Evolutionary conservation across 371 early-diverging fungal genomes (phyloP), one percentile per base, ranked within the genome.

Genomic region (Synchytrium microbalum): DNA sequence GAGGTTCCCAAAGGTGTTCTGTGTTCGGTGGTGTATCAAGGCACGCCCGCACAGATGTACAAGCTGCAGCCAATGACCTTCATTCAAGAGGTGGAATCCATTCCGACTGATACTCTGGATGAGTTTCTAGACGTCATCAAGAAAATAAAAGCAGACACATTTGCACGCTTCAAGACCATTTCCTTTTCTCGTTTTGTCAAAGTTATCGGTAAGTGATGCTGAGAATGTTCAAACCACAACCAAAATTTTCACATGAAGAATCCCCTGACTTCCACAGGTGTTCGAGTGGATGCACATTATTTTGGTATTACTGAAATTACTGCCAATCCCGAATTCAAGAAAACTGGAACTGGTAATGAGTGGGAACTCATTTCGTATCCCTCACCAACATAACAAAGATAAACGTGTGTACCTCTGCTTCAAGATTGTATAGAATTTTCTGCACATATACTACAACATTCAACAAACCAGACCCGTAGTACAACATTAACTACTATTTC

Each of bases 141-240:
- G 32, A 77, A 79, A 26, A 71, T 83, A 8, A 84, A 85, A 54
- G 80, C 82, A 55, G 84, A 67, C 30, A 64, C 80, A 0, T 92
- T 89, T 78, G 90, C 88, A 31, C 87, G 94, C 19, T 81, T 93
- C 33, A 84, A 86, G 54, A 82, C 84, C 33, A 81, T 92, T 58
- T 86, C 80, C 29, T 91, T 87, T 70, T 86, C 88, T 67, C 83
- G 76, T 30, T 72, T 70, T 62, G 71, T 72, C n/a, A 65, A 61
- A 31, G 76, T 76, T 2, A 64, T 73, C 38, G 46, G n/a, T n/a
- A n/a, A n/a, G n/a, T n/a, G n/a, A n/a, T n/a, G n/a, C n/a, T n/a
- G n/a, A n/a, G n/a, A n/a, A n/a, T n/a, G n/a, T n/a, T n/a, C n/a
- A n/a, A n/a, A n/a, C n/a, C n/a, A n/a, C n/a, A n/a, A n/a, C n/a